Base-by-base conservation (phyloP, 1,284 basidiomycete species). In the Cutaneotrichosporon cutaneum region DNA sequence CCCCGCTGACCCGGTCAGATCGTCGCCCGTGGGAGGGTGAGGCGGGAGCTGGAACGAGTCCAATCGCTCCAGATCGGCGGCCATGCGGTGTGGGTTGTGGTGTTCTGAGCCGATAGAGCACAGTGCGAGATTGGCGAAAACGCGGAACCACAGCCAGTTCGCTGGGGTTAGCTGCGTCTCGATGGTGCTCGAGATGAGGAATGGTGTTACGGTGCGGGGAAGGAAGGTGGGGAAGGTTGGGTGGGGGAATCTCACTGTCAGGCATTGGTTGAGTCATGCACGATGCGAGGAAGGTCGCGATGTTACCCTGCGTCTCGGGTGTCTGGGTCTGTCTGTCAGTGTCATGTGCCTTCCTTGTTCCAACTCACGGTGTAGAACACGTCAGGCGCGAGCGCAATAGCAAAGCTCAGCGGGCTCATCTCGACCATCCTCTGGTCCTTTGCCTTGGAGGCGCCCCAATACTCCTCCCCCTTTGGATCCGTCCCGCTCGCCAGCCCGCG, bases 361-460 rank as follows among this genome's bases (percentile, higher is more conserved):
- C 4, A 2, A 67, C 76, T 61, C 59, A 75, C 75, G 21, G 88
- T 83, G 85, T 86, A 89, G 30, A 90, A 79, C 44, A 85, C 81
- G 64, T 88, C 85, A 36, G 83, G 83, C 3, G 86, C 86, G 16
- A 88, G 83, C 10, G 87, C 83, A 51, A 90, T 82, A 0, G 87
- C 82, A 74, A 87, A 90, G 1, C 88, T 88, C 66, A 90, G 86
- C 5, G 89, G 86, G 61, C 86, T 87, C 79, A 89, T 90, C 74
- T 90, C 89, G 0, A 90, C 89, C 89, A 90, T 90, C 27, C 89
- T 77, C 76, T 90, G 88, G 73, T 90, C 89, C 74, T 86, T 88
- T 69, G 88, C 84, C 59, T 84, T 82, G 82, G 89, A 88, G 56
- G 83, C 78, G 3, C 88, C 88, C 89, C 88, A 90, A 75, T 88